A percentile compares a stretch with the other conserved stretches of the same genome.
phyloP scores from a whole-genome alignment of 805 yeast species.

The Dipodascopsis tothii region DNA sequence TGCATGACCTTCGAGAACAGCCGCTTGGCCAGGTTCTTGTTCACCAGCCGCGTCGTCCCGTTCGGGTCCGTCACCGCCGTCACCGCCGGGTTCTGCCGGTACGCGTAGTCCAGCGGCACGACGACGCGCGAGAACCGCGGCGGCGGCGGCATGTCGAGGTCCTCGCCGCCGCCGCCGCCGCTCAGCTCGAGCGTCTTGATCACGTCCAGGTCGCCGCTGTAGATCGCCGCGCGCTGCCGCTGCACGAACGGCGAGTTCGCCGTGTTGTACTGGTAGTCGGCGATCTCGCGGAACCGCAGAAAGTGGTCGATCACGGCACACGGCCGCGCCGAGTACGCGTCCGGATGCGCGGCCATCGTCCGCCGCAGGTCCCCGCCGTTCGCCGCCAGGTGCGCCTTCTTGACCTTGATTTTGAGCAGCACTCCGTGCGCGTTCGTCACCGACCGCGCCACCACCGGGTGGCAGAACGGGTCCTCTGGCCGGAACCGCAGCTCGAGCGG shows the following conservation, averaged over 20 bases:
- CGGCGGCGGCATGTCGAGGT: constrained; percentile 72
- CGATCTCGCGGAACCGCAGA: constrained; percentile 53
- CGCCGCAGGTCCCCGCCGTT: constrained; percentile 40
- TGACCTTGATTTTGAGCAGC: constrained; percentile 31
- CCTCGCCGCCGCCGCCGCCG: constrained; percentile 28
- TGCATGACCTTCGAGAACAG: constrained; percentile 30
- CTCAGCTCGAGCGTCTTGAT: constrained; percentile 36
- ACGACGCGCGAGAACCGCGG: constrained; percentile 70
- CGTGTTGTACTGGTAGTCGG: constrained; percentile 49
- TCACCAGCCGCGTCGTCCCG: constrained; percentile 32
- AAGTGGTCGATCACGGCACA: constrained; percentile 60
- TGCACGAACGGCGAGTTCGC: constrained; percentile 46
- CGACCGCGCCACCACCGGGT: constrained; percentile 40
- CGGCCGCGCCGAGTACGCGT: constrained; percentile 46
- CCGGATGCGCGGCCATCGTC: constrained; percentile 57
- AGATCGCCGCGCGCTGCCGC: constrained; percentile 37
- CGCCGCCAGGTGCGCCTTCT: constrained; percentile 26
- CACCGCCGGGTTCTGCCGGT: constrained; percentile 61
- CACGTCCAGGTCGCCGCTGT: constrained; percentile 36
- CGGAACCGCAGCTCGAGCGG: constrained; percentile 33
- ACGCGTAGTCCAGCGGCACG: constrained; percentile 71
- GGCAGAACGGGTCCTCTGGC: constrained; percentile 37
- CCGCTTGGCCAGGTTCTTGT: constrained; percentile 27
- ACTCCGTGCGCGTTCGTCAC: constrained; percentile 24
- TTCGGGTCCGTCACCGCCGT: constrained; percentile 49